Conservation (phyloP, 2,329 filamentous ascomycete genomes). For the Lasiodiplodia theobromae region DNA sequence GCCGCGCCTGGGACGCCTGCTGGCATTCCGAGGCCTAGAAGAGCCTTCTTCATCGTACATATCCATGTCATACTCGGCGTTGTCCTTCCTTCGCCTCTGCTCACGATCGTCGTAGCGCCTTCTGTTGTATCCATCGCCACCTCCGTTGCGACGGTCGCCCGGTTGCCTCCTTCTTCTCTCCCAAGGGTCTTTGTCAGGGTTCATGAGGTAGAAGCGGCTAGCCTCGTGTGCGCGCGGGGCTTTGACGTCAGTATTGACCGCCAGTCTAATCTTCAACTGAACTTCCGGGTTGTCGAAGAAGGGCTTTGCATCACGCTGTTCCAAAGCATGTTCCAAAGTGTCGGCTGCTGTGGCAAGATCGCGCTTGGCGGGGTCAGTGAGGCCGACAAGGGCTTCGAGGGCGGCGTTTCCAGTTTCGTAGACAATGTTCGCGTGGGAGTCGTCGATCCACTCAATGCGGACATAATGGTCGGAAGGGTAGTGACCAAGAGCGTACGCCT, state of each 20-base stretch:
- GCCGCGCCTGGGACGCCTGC: slow-evolving; percentile 34
- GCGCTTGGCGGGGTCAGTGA: slow-evolving; percentile 58
- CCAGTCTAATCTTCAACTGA: slow-evolving; percentile 74
- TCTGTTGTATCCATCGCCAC: slow-evolving; percentile 51
- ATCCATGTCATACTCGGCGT: slow-evolving; percentile 72
- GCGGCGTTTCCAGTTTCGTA: slow-evolving; percentile 68
- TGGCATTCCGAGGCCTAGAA: slow-evolving; percentile 34
- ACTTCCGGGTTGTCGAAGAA: slow-evolving; percentile 73
- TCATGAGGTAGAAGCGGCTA: slow-evolving; percentile 90
- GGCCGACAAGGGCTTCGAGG: slow-evolving; percentile 58
- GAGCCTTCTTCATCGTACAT: slow-evolving; percentile 79
- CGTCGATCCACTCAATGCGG: slow-evolving; percentile 92
- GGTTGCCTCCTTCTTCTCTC: slow-evolving; percentile 58
- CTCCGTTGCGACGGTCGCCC: slow-evolving; percentile 33
- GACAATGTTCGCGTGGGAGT: slow-evolving; percentile 85
- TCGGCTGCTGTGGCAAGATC: slow-evolving; percentile 50
- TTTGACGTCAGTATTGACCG: slow-evolving; percentile 80
- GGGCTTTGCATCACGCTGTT: slow-evolving; percentile 73
- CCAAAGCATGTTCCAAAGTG: slow-evolving; percentile 57
- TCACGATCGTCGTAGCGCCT: slow-evolving; percentile 54
- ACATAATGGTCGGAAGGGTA: slow-evolving; percentile 63
- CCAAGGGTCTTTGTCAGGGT: slow-evolving; percentile 86
- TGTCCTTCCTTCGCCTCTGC: slow-evolving; percentile 50
- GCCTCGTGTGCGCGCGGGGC: slow-evolving; percentile 76
- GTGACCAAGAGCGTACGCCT: slow-evolving; percentile 74